These are phyloP conservation scores for Mixia osmundae DNA, from an alignment of 1,284 basidiomycete species.

Conservation along the genomic window DNA sequence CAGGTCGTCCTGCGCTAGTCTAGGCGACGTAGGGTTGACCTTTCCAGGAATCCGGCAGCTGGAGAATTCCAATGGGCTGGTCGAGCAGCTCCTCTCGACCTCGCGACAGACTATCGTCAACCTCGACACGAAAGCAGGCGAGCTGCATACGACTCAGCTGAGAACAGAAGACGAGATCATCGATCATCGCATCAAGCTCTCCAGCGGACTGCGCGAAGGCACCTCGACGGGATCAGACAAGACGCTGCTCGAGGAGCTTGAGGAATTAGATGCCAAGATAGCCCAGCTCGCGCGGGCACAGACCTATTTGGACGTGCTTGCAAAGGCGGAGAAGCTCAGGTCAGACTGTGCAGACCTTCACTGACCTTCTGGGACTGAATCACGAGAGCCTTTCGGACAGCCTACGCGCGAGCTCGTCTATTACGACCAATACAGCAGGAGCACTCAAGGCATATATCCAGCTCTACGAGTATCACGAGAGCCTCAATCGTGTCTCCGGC, in stretches of 20 bases:
- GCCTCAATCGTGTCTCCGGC: neutral
- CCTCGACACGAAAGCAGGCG: neutral
- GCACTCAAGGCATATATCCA: slow-evolving; percentile 13
- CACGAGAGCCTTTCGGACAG: slow-evolving; percentile 12
- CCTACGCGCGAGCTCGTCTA: neutral
- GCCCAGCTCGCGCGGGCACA: slow-evolving; percentile 49
- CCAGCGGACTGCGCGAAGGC: slow-evolving; percentile 1
- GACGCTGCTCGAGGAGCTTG: slow-evolving; percentile 54
- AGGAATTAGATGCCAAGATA: slow-evolving; percentile 43
- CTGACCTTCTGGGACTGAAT: slow-evolving; percentile 39
- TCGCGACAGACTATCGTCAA: neutral
- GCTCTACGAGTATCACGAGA: slow-evolving; percentile 10
- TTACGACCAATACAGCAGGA: slow-evolving; percentile 1
- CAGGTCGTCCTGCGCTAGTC: neutral
- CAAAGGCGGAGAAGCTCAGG: slow-evolving; percentile 48
- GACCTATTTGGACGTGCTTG: slow-evolving; percentile 47
- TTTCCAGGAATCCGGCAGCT: too few relatives aligned
- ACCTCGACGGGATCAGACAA: neutral
- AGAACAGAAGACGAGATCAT: slow-evolving; percentile 5
- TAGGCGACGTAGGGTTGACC: too few relatives aligned
- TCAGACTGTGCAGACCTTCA: slow-evolving; percentile 30
- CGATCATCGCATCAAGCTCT: slow-evolving; percentile 6
- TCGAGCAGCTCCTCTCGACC: neutral
- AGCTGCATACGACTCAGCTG: neutral
- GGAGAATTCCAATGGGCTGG: neutral